Conservation (phyloP, 257 asterid species). For the Henckelia pumila region DNA sequence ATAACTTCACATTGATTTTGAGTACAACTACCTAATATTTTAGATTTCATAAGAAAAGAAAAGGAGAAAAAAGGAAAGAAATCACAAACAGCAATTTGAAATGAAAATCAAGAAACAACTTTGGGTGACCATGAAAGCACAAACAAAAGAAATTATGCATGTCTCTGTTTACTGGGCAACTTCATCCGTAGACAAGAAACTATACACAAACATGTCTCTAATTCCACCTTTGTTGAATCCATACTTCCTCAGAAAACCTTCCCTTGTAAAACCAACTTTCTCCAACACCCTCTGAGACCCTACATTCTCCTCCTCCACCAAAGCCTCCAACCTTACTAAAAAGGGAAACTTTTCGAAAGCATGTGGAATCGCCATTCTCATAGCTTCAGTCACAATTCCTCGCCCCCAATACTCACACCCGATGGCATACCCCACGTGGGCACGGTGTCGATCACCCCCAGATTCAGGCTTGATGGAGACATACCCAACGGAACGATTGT, state of each 20-base stretch:
- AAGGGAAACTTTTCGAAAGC: slow-evolving; percentile 43
- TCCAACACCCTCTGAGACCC: slow-evolving; percentile 67
- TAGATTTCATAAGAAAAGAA: too few species aligned
- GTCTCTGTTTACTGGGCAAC: background rate
- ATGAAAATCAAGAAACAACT: too few species aligned
- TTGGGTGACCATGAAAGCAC: too few species aligned
- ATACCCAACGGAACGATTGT: slow-evolving; percentile 54
- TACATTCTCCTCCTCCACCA: slow-evolving; percentile 63
- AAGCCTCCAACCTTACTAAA: slow-evolving; percentile 62
- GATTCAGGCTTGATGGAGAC: slow-evolving; percentile 54
- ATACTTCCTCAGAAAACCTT: slow-evolving; percentile 61
- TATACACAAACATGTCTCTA: slow-evolving; percentile 55
- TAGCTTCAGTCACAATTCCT: slow-evolving; percentile 53
- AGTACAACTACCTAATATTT: too few species aligned
- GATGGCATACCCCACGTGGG: slow-evolving; percentile 55
- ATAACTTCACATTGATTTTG: too few species aligned
- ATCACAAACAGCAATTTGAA: too few species aligned
- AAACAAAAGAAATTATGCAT: background rate
- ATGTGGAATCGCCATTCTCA: slow-evolving; percentile 43
- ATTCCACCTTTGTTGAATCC: slow-evolving; percentile 63
- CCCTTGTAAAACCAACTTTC: slow-evolving; percentile 59
- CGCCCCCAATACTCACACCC: slow-evolving; percentile 53
- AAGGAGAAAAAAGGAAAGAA: too few species aligned
- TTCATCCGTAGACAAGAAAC: slow-evolving; percentile 48
- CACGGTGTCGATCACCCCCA: slow-evolving; percentile 52